These are phyloP conservation scores for Gnetum montanum DNA, from an alignment of 75 land plant species.

Conservation along the genomic window DNA sequence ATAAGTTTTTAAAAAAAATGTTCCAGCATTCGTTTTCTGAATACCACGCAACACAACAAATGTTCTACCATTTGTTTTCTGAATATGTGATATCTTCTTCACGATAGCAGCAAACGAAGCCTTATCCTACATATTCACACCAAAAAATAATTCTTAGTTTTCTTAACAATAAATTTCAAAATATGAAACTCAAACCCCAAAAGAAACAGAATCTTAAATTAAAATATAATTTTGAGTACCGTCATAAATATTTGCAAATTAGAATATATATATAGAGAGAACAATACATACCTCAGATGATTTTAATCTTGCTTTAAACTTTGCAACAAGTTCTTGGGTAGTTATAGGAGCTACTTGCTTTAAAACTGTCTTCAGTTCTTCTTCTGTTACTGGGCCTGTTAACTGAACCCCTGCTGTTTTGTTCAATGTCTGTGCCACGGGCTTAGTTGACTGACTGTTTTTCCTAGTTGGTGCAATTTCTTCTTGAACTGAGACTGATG, in stretches of 20 bases:
- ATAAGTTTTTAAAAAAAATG: too few relatives aligned
- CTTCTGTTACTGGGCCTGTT: slow-evolving; percentile 69
- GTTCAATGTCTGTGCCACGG: slow-evolving; percentile 20
- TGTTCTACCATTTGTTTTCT: slow-evolving; percentile 70
- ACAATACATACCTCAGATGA: slow-evolving; percentile 46
- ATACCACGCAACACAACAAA: slow-evolving; percentile 73
- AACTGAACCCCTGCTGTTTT: slow-evolving; percentile 21
- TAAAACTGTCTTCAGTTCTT: slow-evolving; percentile 78
- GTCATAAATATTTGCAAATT: too few relatives aligned
- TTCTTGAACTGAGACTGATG: slow-evolving; percentile 24
- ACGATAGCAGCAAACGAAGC: slow-evolving; percentile 75
- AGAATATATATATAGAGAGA: too few relatives aligned
- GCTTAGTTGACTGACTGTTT: slow-evolving; percentile 19
- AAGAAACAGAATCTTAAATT: too few relatives aligned
- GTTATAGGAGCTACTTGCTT: slow-evolving; percentile 53
- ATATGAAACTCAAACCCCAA: too few relatives aligned
- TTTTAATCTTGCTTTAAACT: slow-evolving; percentile 66
- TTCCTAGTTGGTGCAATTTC: slow-evolving; percentile 17
- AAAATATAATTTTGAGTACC: too few relatives aligned
- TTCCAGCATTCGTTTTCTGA: too few relatives aligned
- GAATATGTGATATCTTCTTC: slow-evolving; percentile 84
- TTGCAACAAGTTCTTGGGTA: slow-evolving; percentile 83
- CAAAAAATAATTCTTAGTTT: too few relatives aligned
- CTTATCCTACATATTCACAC: slow-evolving; percentile 93
- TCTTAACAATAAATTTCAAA: too few relatives aligned